Conservation (phyloP, 441 rosid genomes). For the Gossypium gossypioides region DNA sequence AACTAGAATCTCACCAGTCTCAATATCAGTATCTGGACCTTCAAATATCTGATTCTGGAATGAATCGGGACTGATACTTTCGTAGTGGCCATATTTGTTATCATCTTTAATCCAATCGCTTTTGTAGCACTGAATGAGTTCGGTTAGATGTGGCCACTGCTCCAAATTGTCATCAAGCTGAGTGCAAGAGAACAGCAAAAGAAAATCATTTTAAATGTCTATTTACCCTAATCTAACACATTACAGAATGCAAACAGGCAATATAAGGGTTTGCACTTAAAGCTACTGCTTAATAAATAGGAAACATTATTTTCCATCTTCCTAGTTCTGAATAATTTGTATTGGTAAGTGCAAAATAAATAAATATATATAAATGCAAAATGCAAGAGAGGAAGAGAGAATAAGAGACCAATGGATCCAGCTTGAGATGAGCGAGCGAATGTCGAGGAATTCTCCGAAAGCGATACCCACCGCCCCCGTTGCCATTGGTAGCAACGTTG, state of each 20-base stretch:
- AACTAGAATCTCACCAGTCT: slow-evolving; percentile 55
- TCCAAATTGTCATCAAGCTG: slow-evolving; percentile 89
- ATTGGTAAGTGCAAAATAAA: background rate
- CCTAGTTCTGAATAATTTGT: background rate
- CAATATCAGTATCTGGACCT: slow-evolving; percentile 91
- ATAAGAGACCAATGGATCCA: slow-evolving; percentile 65
- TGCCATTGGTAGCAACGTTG: slow-evolving; percentile 16
- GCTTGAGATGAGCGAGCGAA: slow-evolving; percentile 52
- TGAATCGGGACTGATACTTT: slow-evolving; percentile 43
- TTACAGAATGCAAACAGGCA: background rate
- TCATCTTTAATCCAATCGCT: slow-evolving; percentile 96
- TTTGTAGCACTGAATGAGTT: slow-evolving; percentile 73
- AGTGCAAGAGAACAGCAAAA: background rate
- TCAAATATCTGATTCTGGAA: slow-evolving; percentile 88
- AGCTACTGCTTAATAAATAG: background rate
- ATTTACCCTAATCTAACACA: background rate
- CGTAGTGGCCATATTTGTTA: slow-evolving; percentile 84
- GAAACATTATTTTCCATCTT: background rate
- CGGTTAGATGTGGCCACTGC: slow-evolving; percentile 94
- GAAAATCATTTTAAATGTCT: background rate
- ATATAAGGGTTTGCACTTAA: background rate
- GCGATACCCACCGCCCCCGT: slow-evolving; percentile 52
- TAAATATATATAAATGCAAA: background rate
- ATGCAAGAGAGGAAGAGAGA: background rate
- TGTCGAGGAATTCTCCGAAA: slow-evolving; percentile 73